phyloP scores from a whole-genome alignment of 2,329 filamentous ascomycete genomes.

The Clarireedia homoeocarpa region DNA sequence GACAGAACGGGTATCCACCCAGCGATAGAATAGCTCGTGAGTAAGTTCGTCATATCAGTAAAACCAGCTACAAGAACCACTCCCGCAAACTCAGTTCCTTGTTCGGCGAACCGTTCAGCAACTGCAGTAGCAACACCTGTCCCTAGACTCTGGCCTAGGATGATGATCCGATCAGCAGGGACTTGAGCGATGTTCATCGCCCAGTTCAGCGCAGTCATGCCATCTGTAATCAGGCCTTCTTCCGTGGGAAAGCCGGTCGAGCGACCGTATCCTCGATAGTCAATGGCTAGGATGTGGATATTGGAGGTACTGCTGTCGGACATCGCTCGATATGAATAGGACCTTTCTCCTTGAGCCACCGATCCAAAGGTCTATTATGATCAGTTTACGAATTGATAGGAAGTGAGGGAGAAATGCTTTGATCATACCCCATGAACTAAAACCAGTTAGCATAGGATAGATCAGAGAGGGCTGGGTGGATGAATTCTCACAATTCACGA shows the following conservation, averaged over 20 bases:
- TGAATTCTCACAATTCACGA: constrained; percentile 51
- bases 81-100: constrained; percentile 64
- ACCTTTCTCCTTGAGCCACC: constrained; percentile 68
- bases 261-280: constrained; percentile 82
- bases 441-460: constrained; percentile 10
- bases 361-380: constrained; percentile 71
- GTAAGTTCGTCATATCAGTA: constrained; percentile 62
- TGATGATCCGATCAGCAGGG: constrained; percentile 62
- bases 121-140: constrained; percentile 75
- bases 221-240: constrained; percentile 72
- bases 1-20: constrained; percentile 73
- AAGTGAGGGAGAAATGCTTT: neutral
- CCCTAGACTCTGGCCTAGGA: constrained; percentile 82
- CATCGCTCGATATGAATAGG: constrained; percentile 69
- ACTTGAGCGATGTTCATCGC: constrained; percentile 57
- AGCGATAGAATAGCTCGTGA: constrained; percentile 68
- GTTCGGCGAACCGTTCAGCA: constrained; percentile 57
- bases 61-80: constrained; percentile 76
- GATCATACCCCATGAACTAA: constrained; percentile 54
- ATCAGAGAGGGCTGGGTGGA: neutral
- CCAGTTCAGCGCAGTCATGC: constrained; percentile 64
- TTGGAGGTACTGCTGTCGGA: constrained; percentile 59
- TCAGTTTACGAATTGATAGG: constrained; percentile 12
- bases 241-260: constrained; percentile 78
- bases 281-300: constrained; percentile 78